These are phyloP conservation scores for Daldinia concentrica DNA, from an alignment of 495 filamentous ascomycete species.

Conservation along the genomic window DNA sequence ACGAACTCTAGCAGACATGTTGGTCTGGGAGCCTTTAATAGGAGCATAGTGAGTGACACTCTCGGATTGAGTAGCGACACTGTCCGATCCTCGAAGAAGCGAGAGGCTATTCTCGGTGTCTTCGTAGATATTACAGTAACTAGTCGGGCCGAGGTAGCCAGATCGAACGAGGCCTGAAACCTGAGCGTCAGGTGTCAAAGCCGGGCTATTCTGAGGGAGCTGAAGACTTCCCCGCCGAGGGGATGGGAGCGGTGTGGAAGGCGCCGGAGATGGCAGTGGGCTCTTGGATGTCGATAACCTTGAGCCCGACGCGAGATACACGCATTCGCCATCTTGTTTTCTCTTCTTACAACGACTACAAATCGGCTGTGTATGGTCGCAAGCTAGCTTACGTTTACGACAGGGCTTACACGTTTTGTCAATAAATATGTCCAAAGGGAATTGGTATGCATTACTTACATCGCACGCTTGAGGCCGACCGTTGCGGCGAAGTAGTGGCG, in stretches of 20 bases:
- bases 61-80: slow-evolving; percentile 43
- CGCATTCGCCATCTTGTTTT: slow-evolving; percentile 35
- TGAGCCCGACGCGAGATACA: slow-evolving; percentile 34
- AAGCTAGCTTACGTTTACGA: slow-evolving; percentile 47
- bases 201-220: slow-evolving; percentile 2
- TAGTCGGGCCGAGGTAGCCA: slow-evolving; percentile 62
- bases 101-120: slow-evolving; percentile 50
- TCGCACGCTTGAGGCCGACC: slow-evolving; percentile 45
- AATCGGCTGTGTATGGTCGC: slow-evolving; percentile 44
- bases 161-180: slow-evolving; percentile 51
- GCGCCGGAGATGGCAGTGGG: slow-evolving; percentile 26
- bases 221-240: not conserved
- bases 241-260: not conserved
- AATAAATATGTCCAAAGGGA: slow-evolving; percentile 4
- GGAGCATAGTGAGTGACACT: slow-evolving; percentile 34
- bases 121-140: slow-evolving; percentile 59
- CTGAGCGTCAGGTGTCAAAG: slow-evolving; percentile 44
- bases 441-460: slow-evolving; percentile 23
- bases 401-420: slow-evolving; percentile 41
- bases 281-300: slow-evolving; percentile 19
- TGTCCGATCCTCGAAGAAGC: slow-evolving; percentile 24
- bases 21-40: not conserved
- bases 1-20: slow-evolving; percentile 21
- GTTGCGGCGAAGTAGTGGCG: slow-evolving; percentile 36
- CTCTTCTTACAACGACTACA: slow-evolving; percentile 47